Evolutionary conservation across 2,329 filamentous ascomycete species (phyloP), one percentile per base, ranked within the genome.

Genomic region (Fusarium tanahbumbuense): DNA sequence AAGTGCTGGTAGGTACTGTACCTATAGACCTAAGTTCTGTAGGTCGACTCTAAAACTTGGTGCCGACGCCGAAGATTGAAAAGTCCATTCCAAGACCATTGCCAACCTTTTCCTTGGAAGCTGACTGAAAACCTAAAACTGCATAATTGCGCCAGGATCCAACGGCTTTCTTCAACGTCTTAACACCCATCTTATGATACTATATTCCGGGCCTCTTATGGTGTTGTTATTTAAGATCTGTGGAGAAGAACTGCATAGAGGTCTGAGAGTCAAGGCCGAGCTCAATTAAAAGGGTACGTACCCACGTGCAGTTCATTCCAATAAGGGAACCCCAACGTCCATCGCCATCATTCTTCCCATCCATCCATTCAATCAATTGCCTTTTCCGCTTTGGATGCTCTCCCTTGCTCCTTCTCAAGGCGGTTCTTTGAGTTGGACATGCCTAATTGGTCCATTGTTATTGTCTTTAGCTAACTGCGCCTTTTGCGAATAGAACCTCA

Each of bases 211-310:
- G n/a, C 34, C 23, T 20, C n/a, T 34, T 42, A 37, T 37, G 28
- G 27, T 44, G 27, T 18, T 34, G 28, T 53, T 58, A 32, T 34
- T 41, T 41, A 58, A 30, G 25, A 49, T 47, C 27, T 49, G 56
- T 55, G 47, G 68, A 50, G 57, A 60, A 56, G 41, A 37, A 37
- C 34, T 56, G 59, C 67, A 67, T 37, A 50, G 42, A 66, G 34
- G 58, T 60, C 60, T 67, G 28, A 40, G 55, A 56, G 54, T 56
- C 57, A 47, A 34, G 34, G 53, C 44, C 49, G 32, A 47, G 44
- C 42, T 70, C 63, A 70, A 71, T 68, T 57, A 66, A 67, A 66
- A 25, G 20, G 68, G 68, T 70, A 70, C 68, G 68, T 70, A 70
- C 67, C 59, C 16, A 27, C 34, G 27, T 28, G 44, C 54, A 49